Base-by-base conservation (phyloP, 257 asterid species). In the Gardenia jasminoides region DNA sequence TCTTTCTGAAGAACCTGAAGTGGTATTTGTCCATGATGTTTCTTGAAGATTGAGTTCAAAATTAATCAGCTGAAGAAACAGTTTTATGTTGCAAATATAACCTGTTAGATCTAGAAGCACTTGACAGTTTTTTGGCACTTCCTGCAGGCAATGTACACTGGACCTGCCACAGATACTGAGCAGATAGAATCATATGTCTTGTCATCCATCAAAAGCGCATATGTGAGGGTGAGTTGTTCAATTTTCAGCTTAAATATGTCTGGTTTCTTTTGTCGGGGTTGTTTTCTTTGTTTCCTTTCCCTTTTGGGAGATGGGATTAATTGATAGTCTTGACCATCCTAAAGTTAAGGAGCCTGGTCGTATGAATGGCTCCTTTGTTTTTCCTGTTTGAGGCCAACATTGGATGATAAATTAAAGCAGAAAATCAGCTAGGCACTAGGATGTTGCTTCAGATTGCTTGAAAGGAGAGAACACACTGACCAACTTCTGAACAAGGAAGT, bases 1-100 rank as follows among this genome's bases (percentile, higher is more conserved):
- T 80, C 97, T 95, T 81, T 94, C 88, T 24, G 99, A 95, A 86
- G 99, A 95, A 88, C 97, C 97, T 79, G 97, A 89, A 86, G 76
- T 80, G 97, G 99, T 95, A 91, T 74, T 66, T 76, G 61, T 69
- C 33, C 11, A 47, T 69, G 66, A 20, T 72, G 50, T 70, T 44
- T 69, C 58, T 64, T 17, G 70, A 17, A 43, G 50, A 73, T 74
- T 54, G 67, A 54, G 56, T 54, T 6, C 7, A 48, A 50, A 44
- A 11, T 52, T 56, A 52, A 74, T 7, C 4, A 19, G 44, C 54
- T 39, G 48, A 12, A 30, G 56, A n/a, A n/a, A 2, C 33, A 31
- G 28, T 31, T 36, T 24, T 20, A 52, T 67, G 20, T 15, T 67
- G 47, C 39, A 67, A 68, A 19, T 26, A 28, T 46, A 10, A 13